Conservation (phyloP, 768 basidiomycete species). For the Leucosporidium scottii region DNA sequence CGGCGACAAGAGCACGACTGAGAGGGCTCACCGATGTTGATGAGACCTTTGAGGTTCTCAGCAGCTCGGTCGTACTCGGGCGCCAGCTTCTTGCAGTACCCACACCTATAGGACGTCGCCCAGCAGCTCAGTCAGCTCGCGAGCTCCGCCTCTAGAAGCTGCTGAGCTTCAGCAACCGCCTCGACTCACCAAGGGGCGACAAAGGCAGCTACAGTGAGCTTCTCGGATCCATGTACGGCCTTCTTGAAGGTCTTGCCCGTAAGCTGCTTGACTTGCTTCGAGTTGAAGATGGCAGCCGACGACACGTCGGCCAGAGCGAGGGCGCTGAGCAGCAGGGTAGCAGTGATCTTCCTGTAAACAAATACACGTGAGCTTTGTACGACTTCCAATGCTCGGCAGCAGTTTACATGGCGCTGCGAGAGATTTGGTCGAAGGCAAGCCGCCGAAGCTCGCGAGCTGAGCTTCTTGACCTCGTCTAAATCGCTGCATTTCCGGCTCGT, state of each 20-base stretch:
- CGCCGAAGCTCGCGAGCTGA: too few species aligned
- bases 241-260: constrained; percentile 28
- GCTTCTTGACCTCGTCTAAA: too few species aligned
- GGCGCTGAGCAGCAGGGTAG: constrained; percentile 2
- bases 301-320: constrained; percentile 13
- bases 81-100: constrained; percentile 28
- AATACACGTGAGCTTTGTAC: too few species aligned
- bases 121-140: not conserved
- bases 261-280: constrained; percentile 30
- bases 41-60: constrained; percentile 34
- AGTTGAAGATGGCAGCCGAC: constrained; percentile 24
- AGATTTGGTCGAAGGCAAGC: too few species aligned
- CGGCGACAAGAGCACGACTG: too few species aligned
- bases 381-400: too few species aligned
- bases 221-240: constrained; percentile 27
- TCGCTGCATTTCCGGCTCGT: too few species aligned
- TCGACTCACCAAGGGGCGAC: constrained; percentile 28
- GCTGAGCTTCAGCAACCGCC: not conserved
- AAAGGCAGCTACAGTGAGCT: constrained; percentile 28
- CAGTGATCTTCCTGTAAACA: too few species aligned
- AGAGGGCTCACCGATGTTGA: constrained; percentile 31
- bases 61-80: constrained; percentile 26
- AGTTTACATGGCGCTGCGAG: too few species aligned
- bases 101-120: constrained; percentile 14
- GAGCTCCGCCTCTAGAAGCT: not conserved